Evolutionary conservation across 345 rosid species (phyloP).

Genomic region (Lenwebbia sp.): DNA sequence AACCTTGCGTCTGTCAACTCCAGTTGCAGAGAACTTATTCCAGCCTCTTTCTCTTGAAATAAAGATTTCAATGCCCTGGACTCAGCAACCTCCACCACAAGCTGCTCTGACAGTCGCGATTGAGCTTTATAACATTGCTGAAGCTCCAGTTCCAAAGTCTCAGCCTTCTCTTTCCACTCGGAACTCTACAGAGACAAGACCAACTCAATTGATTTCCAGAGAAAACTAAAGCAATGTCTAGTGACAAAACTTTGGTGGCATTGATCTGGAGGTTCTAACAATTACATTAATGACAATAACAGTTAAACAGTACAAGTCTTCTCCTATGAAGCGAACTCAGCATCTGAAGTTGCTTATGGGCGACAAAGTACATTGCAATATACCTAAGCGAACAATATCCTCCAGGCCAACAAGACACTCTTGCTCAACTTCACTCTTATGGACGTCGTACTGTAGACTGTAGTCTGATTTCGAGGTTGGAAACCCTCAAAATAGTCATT

Average conservation of each 20-base stretch:
- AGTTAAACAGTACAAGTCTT: background rate
- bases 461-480: background rate
- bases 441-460: background rate
- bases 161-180: slow-evolving; percentile 94
- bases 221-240: background rate
- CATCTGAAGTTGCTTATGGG: background rate
- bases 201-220: background rate
- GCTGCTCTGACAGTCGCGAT: slow-evolving; percentile 79
- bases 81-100: slow-evolving; percentile 84
- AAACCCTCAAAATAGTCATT: background rate
- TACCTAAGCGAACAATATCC: background rate
- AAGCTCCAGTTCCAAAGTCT: slow-evolving; percentile 63
- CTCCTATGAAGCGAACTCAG: too few species aligned
- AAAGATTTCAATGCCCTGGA: slow-evolving; percentile 58
- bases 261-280: background rate
- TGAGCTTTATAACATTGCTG: slow-evolving; percentile 95
- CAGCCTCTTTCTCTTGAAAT: slow-evolving; percentile 58
- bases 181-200: slow-evolving; percentile 43
- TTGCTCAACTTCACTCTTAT: background rate
- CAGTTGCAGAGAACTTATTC: slow-evolving; percentile 33
- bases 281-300: background rate
- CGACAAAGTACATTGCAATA: background rate
- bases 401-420: background rate
- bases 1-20: slow-evolving; percentile 50
- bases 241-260: background rate